Evolutionary conservation across 768 basidiomycete genomes (phyloP), one percentile per base, ranked within the genome.

Genomic region (Naganishia friedmannii): DNA sequence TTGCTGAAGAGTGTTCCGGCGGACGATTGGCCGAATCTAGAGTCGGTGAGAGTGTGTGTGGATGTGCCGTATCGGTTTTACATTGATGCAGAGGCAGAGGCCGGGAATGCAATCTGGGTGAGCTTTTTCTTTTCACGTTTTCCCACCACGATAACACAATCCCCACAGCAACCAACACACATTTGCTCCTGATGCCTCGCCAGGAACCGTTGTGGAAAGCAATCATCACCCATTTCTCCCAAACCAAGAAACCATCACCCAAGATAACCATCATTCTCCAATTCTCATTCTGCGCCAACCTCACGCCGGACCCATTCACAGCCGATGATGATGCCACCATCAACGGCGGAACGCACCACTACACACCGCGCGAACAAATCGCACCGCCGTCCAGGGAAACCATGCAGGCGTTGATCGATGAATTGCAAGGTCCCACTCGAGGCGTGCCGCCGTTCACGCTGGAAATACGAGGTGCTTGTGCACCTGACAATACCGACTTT

Each of bases 381-480:
- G 17, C 42, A 26, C 60, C 60, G 39, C 60, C 60, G 39, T 26
- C 60, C 10, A 12, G 37, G 10, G 60, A 45, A 42, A 34, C 60
- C 4, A 26, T 63, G 6, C 23, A 26, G 13, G 37, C 37, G 13
- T 45, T 63, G 42, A 42, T 63, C 39, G 26, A 63, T 17, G 60
- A 12, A 7, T 26, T 63, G 7, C 34, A 46, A 46, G 60, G 60
- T 26, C 60, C 23, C 15, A 42, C 39, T 10, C 37, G 19, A 29
- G 39, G 4, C 10, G 13, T 37, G 28, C 23, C 39, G 28, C 23
- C 39, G 39, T 63, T 63, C 39, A 7, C 42, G n/a, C 7, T 63
- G 9, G 12, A 63, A 19, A 15, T 63, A 21, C 26, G 6, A 2
- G 42, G 26, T 37, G 29, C 23, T 23, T 63, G 60, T 28, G 6